Base-by-base conservation (phyloP, 306 rosid species). In the Malus sylvestris region DNA sequence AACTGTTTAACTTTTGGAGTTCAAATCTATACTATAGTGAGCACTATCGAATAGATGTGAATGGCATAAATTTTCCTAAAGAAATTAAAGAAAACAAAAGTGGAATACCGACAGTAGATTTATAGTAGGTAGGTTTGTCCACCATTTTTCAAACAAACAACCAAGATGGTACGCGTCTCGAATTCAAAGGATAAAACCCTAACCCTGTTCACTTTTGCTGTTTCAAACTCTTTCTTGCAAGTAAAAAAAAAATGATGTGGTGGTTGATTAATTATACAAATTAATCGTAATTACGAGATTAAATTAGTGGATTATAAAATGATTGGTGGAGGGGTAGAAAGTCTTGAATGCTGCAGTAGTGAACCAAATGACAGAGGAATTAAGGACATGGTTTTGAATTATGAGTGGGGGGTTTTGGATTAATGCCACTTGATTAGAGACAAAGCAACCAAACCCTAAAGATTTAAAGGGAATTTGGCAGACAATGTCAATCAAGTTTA, bases 381-480 rank as follows among this genome's bases (percentile, higher is more conserved):
- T 32, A 38, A 53, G 46, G 74, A 76, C 73, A 71, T 53, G 10
- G 46, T 8, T 38, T 64, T 52, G 66, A n/a, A 73, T 76, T 51
- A 71, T 72, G 40, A 80, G 78, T 65, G 69, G 72, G 72, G 79
- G 57, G 61, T 30, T 44, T 71, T 75, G 52, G 57, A 64, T 68
- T 76, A 40, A 67, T 76, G 7, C 67, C 16, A 73, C 72, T 81
- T 78, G 68, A 81, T 76, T 79, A 76, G 71, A 76, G 69, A 85
- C 78, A 82, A 79, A 82, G 78, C 75, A 82, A 78, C 67, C 70
- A 70, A 66, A 72, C 58, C 33, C 67, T 9, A 70, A 61, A 46
- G 71, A 49, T 65, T 81, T 70, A 70, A 67, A 60, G 55, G 32
- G 71, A 62, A 69, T 72, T 73, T 76, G 78, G 77, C 75, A 61